phyloP scores from a whole-genome alignment of 2,329 filamentous ascomycete genomes.

The Beauveria sp. region DNA sequence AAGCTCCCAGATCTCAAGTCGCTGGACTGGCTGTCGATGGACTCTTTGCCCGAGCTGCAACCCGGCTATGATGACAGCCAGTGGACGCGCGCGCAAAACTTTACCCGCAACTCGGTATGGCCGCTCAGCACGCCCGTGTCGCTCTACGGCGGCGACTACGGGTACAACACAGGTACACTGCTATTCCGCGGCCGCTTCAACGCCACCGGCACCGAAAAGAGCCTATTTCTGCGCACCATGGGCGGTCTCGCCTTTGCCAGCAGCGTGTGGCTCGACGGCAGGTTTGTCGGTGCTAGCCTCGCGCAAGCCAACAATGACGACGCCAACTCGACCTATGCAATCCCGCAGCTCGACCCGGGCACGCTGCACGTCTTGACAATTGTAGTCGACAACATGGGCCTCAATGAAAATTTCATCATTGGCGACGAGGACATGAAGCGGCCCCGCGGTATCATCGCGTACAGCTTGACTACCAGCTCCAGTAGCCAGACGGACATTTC shows the following conservation, averaged over 20 bases:
- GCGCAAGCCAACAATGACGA: constrained; percentile 41
- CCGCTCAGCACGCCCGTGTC: constrained; percentile 50
- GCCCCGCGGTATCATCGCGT: constrained; percentile 51
- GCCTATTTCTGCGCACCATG: constrained; percentile 47
- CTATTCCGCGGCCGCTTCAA: constrained; percentile 60
- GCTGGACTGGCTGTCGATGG: constrained; percentile 11
- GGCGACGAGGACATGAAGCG: constrained; percentile 50
- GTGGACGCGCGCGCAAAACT: constrained; percentile 31
- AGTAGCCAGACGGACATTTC: constrained; percentile 36
- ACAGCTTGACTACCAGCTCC: constrained; percentile 34
- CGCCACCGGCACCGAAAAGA: constrained; percentile 48
- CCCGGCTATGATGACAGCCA: constrained; percentile 31
- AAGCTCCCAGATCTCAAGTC: constrained; percentile 1
- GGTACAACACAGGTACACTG: constrained; percentile 57
- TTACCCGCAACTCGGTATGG: constrained; percentile 16
- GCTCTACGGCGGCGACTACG: constrained; percentile 62
- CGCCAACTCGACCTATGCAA: constrained; percentile 45
- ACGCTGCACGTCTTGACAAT: constrained; percentile 54
- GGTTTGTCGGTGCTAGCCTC: constrained; percentile 53
- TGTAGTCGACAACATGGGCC: constrained; percentile 61
- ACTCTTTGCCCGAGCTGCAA: constrained; percentile 16
- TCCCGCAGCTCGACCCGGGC: constrained; percentile 44
- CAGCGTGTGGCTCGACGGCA: constrained; percentile 53
- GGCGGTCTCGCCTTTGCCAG: constrained; percentile 59
- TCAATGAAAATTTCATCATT: constrained; percentile 54